Evolutionary conservation across 257 asterid genomes (phyloP).

Genomic region (Solanum piurae): DNA sequence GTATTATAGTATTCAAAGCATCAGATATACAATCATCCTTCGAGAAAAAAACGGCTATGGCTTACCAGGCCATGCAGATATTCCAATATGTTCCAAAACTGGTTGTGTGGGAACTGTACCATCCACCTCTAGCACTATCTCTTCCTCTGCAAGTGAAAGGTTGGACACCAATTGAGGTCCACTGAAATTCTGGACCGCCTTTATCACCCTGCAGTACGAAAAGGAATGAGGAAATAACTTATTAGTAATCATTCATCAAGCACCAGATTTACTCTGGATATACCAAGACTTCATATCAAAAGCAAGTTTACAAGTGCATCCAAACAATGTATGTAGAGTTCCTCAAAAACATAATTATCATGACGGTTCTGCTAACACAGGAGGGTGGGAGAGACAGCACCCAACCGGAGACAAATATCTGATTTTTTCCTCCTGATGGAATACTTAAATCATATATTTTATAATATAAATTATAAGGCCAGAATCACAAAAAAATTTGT

Average conservation of each 20-base stretch:
- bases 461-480: neutral
- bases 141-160: slow-evolving; percentile 72
- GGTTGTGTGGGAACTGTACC: slow-evolving; percentile 85
- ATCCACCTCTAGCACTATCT: slow-evolving; percentile 61
- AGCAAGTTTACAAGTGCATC: neutral
- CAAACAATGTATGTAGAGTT: neutral
- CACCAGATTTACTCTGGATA: neutral
- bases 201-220: slow-evolving; percentile 49
- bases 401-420: neutral
- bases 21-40: neutral
- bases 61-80: slow-evolving; percentile 96
- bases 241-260: slow-evolving; percentile 5
- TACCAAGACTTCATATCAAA: neutral
- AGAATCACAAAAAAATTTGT: neutral
- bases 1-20: neutral
- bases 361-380: neutral
- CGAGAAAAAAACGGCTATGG: slow-evolving; percentile 5
- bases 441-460: neutral
- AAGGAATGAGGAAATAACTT: neutral
- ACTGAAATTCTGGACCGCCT: slow-evolving; percentile 47
- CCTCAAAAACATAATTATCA: neutral
- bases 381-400: neutral
- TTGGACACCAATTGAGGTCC: slow-evolving; percentile 54
- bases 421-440: neutral
- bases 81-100: slow-evolving; percentile 79